A percentile compares a stretch with the other conserved stretches of the same genome.
These are phyloP conservation scores for Ciborinia camelliae DNA, from an alignment of 2,329 filamentous ascomycete species.

Conservation along the genomic window DNA sequence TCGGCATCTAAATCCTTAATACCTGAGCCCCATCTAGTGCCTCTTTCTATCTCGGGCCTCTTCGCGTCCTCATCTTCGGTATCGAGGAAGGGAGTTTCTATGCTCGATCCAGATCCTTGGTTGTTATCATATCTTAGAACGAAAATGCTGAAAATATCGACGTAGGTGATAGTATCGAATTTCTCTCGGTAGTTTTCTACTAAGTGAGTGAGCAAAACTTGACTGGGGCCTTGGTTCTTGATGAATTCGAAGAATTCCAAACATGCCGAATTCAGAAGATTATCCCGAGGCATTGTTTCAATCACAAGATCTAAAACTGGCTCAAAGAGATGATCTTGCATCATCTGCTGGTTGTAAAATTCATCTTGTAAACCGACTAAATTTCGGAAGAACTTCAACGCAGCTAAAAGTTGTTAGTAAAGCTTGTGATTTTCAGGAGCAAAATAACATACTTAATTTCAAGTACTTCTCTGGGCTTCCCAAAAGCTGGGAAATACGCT, in stretches of 20 bases:
- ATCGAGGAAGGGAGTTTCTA: conserved; percentile 68
- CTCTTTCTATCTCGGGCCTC: conserved; percentile 49
- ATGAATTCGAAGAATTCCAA: conserved; percentile 93
- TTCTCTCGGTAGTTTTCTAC: conserved; percentile 81
- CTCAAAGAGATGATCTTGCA: conserved; percentile 75
- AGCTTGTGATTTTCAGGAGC: neutral
- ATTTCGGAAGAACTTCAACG: conserved; percentile 89
- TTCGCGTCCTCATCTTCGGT: conserved; percentile 57
- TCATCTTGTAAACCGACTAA: conserved; percentile 84
- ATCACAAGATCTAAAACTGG: conserved; percentile 81
- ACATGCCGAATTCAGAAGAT: conserved; percentile 88
- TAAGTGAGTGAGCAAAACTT: conserved; percentile 76
- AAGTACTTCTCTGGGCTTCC: conserved; percentile 84
- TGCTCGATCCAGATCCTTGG: conserved; percentile 60
- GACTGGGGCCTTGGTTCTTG: conserved; percentile 62
- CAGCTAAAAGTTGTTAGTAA: conserved; percentile 51
- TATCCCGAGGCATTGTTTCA: conserved; percentile 85
- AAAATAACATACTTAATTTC: conserved; percentile 67
- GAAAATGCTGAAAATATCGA: conserved; percentile 78
- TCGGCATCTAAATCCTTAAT: conserved; percentile 80
- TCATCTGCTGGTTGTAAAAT: conserved; percentile 83
- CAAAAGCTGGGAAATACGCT: conserved; percentile 78
- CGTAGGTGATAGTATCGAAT: conserved; percentile 71
- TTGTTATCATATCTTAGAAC: conserved; percentile 77
- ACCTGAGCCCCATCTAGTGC: conserved; percentile 58